Conservation (phyloP, 139 green algal genomes). For the Ostreobium quekettii region DNA sequence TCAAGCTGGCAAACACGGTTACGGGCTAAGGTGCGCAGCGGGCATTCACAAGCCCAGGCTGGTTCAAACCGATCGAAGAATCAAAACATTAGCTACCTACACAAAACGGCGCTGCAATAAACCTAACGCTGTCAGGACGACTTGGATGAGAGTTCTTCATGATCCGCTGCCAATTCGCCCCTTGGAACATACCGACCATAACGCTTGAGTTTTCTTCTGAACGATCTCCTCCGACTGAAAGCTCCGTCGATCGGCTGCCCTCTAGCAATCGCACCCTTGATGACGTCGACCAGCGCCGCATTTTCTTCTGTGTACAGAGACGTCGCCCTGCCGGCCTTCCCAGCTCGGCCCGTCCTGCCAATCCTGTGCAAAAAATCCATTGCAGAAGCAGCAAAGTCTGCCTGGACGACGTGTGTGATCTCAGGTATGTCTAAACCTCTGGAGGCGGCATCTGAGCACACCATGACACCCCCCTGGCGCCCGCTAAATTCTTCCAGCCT, state of each 20-base stretch:
- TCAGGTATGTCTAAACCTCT: conserved; percentile 79
- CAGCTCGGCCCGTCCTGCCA: conserved; percentile 69
- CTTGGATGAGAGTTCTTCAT: too few species aligned
- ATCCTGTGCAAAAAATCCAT: conserved; percentile 93
- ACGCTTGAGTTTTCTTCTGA: conserved; percentile 79
- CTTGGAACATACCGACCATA: conserved; percentile 76
- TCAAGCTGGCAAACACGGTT: too few species aligned
- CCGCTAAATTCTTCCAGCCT: conserved; percentile 24
- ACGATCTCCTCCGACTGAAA: conserved; percentile 87
- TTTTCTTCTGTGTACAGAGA: conserved; percentile 54
- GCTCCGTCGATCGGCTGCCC: conserved; percentile 70
- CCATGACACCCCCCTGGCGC: conserved; percentile 57
- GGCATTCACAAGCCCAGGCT: too few species aligned
- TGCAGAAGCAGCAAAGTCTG: conserved; percentile 82
- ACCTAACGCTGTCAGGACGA: too few species aligned
- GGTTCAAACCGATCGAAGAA: too few species aligned
- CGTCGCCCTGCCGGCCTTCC: conserved; percentile 65
- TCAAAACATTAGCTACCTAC: too few species aligned
- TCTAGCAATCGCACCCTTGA: conserved; percentile 44
- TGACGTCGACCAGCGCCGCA: conserved; percentile 54
- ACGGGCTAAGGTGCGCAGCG: too few species aligned
- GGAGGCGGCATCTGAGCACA: conserved; percentile 87
- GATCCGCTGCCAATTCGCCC: too few species aligned
- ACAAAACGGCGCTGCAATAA: too few species aligned
- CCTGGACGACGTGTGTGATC: conserved; percentile 77